phyloP scores from a whole-genome alignment of 2,329 filamentous ascomycete genomes.

The Stachybotrys chlorohalonatus region DNA sequence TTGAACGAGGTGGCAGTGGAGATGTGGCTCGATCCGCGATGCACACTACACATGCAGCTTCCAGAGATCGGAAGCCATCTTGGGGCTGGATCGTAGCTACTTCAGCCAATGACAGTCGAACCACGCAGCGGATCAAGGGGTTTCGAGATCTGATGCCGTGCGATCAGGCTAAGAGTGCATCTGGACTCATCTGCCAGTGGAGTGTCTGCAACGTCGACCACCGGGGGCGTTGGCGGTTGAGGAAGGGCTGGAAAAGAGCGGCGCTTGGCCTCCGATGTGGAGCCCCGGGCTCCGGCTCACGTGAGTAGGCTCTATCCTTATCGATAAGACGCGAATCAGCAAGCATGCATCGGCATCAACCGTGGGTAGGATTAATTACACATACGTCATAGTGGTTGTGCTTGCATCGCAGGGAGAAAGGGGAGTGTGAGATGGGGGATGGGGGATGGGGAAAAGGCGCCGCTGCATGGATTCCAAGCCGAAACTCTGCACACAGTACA shows the following conservation, averaged over 20 bases:
- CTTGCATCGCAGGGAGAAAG: neutral
- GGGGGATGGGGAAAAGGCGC: neutral
- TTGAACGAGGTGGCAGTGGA: neutral
- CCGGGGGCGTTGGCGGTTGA: too few species aligned
- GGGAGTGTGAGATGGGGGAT: neutral
- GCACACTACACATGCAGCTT: constrained; percentile 16
- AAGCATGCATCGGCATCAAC: too few species aligned
- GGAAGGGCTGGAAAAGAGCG: neutral
- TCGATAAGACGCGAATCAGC: too few species aligned
- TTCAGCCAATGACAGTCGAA: neutral
- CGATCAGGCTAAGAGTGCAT: neutral
- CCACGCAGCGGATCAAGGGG: neutral
- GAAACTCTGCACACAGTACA: neutral
- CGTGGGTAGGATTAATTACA: too few species aligned
- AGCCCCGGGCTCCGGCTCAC: too few species aligned
- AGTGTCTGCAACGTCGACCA: neutral
- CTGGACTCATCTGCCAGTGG: neutral
- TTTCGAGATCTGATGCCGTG: neutral
- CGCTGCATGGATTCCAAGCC: neutral
- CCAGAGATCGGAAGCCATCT: constrained; percentile 12
- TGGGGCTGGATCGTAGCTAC: neutral
- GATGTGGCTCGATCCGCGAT: constrained; percentile 18
- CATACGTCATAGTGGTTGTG: neutral
- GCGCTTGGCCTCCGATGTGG: too few species aligned
- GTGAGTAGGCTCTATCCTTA: too few species aligned